Base-by-base conservation (phyloP, 805 yeast genomes). In the Wickerhamiella dianesei region DNA sequence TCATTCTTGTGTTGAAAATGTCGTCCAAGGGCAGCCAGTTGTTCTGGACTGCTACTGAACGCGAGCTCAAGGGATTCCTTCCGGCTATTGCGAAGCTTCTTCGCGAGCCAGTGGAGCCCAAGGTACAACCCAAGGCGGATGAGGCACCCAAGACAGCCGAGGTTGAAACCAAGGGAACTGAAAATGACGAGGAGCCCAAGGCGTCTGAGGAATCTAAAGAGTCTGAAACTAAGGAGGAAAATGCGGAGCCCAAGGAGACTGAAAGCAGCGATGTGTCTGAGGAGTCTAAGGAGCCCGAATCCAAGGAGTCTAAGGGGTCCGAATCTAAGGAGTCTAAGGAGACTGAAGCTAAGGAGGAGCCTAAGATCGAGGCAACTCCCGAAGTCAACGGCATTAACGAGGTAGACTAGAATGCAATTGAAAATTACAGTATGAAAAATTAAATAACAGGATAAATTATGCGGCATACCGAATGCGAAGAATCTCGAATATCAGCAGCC, bases 401-500 rank as follows among this genome's bases (percentile, higher is more conserved):
- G 14, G 39, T 36, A 17, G 39, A 36, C 39, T 36, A 36, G 14
- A 36, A 12, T 25, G 12, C 6, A 25, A 25, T 6, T 6, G 12
- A 25, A 25, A 12, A 25, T n/a, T 36, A 8, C 17, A 36, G 14
- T 6, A 8, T 4, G 41, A 19, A 39, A 39, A 20, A 39, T 12
- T 39, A 19, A 39, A 19, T 17, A 19, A 19, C 21, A 9, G 8
- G 21, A 39, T 39, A 36, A n/a, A n/a, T 36, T 36, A 36, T 9
- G 8, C 5, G 39, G 39, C 43, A 18, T 41, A 50, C 9, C 56
- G 44, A 16, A 56, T 49, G 3, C 96, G 70, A 72, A 84, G 72
- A 18, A 84, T 79, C 62, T 89, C 96, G 62, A 89, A 77, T 14
- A 85, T 85, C 43, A 89, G 66, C 36, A 89, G 67, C 0, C 95